A percentile compares a stretch with the other conserved stretches of the same genome.
These are phyloP conservation scores for Talaromyces trachyspermus DNA, from an alignment of 495 filamentous ascomycete genomes.

Conservation along the genomic window DNA sequence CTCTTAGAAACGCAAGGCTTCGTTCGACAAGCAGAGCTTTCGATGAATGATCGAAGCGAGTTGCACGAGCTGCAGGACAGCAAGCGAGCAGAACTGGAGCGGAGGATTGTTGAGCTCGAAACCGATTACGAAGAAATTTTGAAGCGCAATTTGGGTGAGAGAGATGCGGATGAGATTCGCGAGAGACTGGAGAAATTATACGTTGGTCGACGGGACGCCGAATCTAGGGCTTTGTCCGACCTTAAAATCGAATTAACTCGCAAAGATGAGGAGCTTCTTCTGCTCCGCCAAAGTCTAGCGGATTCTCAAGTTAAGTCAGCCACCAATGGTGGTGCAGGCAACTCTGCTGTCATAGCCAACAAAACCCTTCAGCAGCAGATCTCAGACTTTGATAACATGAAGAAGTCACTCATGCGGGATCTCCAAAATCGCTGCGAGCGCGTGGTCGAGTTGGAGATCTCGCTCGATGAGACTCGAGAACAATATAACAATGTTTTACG, in stretches of 20 bases:
- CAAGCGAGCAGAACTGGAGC: constrained; percentile 65
- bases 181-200: constrained; percentile 69
- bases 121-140: constrained; percentile 76
- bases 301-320: constrained; percentile 59
- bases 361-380: constrained; percentile 97
- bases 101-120: constrained; percentile 61
- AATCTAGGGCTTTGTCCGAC: constrained; percentile 61
- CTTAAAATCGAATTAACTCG: constrained; percentile 62
- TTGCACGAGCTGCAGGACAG: constrained; percentile 54
- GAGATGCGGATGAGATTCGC: constrained; percentile 79
- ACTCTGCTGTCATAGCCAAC: constrained; percentile 52
- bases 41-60: constrained; percentile 59
- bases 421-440: constrained; percentile 96
- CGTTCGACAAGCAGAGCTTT: constrained; percentile 85
- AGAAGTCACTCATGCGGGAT: constrained; percentile 98
- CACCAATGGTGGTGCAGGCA: constrained; percentile 42
- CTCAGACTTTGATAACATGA: constrained; percentile 97
- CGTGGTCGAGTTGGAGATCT: constrained; percentile 96
- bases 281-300: constrained; percentile 66
- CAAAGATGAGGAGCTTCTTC: constrained; percentile 69
- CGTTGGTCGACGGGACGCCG: constrained; percentile 60
- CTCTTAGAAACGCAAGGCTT: constrained; percentile 86
- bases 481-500: constrained; percentile 98
- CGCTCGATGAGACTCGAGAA: constrained; percentile 90
- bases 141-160: constrained; percentile 67